Evolutionary conservation across 1,284 basidiomycete species (phyloP).

Genomic region (Ustilago bromivora): DNA sequence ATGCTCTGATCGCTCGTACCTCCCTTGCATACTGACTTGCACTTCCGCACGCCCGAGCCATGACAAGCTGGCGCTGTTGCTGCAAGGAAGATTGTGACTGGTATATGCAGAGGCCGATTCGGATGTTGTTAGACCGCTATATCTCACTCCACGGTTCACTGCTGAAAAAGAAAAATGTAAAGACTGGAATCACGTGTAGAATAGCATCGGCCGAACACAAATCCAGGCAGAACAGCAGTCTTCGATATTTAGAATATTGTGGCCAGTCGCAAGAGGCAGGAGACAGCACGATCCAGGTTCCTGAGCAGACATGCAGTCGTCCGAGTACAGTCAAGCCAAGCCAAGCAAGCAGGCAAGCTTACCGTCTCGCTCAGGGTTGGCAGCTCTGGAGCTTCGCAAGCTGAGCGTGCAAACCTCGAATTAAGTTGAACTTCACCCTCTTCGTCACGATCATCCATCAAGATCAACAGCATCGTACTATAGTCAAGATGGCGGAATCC

Average conservation of each 20-base stretch:
- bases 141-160: too few relatives aligned
- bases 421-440: constrained; percentile 16
- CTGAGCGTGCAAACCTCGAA: constrained; percentile 27
- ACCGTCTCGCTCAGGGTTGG: too few relatives aligned
- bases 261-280: neutral
- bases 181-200: neutral
- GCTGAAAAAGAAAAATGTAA: neutral
- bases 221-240: neutral
- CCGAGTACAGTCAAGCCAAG: constrained; percentile 9
- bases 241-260: neutral
- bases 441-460: constrained; percentile 59
- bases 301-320: constrained; percentile 8
- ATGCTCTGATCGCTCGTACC: too few relatives aligned
- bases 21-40: too few relatives aligned
- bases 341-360: too few relatives aligned
- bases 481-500: constrained; percentile 66
- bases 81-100: too few relatives aligned
- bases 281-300: neutral
- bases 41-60: too few relatives aligned
- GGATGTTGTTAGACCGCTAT: neutral
- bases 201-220: neutral
- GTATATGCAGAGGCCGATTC: too few relatives aligned
- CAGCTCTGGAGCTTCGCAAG: neutral
- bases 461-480: constrained; percentile 41
- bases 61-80: too few relatives aligned